Conservation (phyloP, 202 grass and related monocot species). For the Brachypodium distachyon region DNA sequence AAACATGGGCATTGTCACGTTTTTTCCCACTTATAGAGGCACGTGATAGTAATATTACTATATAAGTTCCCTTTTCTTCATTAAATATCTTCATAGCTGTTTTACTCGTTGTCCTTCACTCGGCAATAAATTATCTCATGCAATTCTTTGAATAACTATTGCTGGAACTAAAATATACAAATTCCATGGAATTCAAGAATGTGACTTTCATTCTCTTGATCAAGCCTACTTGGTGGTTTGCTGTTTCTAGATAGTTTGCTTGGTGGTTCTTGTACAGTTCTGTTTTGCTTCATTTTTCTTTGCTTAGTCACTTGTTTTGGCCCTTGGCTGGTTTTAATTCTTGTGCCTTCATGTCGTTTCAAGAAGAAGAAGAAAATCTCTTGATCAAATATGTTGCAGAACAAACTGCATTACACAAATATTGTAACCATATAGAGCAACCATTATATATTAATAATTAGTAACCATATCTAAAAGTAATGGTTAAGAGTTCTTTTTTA, state of each 20-base stretch:
- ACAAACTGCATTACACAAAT: background rate
- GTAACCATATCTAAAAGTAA: background rate
- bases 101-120: background rate
- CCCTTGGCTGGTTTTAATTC: too few relatives aligned
- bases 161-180: background rate
- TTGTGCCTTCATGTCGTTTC: too few relatives aligned
- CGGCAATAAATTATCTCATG: conserved; percentile 3
- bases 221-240: too few relatives aligned
- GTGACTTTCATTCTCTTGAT: background rate
- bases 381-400: background rate
- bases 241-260: too few relatives aligned
- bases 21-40: conserved; percentile 90
- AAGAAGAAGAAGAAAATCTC: too few relatives aligned
- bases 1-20: conserved; percentile 67
- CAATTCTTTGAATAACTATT: background rate
- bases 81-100: background rate
- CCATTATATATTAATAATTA: too few relatives aligned
- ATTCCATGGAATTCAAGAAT: background rate
- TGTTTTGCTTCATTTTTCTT: too few relatives aligned
- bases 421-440: too few relatives aligned
- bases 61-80: background rate
- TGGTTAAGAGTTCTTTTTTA: conserved; percentile 1
- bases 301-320: too few relatives aligned
- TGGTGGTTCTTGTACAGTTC: too few relatives aligned
- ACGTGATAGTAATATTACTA: conserved; percentile 5